A percentile compares a stretch with the other conserved stretches of the same genome.
These are phyloP conservation scores for Fraxinus excelsior DNA, from an alignment of 257 asterid species.

Conservation along the genomic window DNA sequence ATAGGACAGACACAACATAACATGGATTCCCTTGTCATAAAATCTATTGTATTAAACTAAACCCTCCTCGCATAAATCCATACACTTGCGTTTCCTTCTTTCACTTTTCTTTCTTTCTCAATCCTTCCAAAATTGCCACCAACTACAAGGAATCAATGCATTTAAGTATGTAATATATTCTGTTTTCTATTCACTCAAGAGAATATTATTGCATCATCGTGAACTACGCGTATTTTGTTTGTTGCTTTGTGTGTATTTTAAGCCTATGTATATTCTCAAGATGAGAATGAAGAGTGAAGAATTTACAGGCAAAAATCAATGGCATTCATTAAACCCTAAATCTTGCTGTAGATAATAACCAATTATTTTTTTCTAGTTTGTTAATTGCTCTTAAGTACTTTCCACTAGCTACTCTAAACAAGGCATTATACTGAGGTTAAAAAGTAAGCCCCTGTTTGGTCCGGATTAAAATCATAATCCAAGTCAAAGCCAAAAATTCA, in stretches of 20 bases:
- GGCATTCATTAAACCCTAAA: not conserved
- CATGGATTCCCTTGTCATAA: constrained; percentile 65
- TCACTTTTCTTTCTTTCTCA: constrained; percentile 48
- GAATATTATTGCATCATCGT: constrained; percentile 72
- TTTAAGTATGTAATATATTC: constrained; percentile 49
- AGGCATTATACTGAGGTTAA: not conserved
- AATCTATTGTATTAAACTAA: constrained; percentile 20
- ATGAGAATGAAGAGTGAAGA: not conserved
- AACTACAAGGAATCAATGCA: constrained; percentile 74
- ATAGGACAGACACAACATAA: constrained; percentile 64
- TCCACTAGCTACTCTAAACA: not conserved
- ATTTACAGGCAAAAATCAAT: not conserved
- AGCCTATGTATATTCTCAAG: not conserved
- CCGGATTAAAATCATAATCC: too few species aligned
- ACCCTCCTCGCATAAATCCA: constrained; percentile 40
- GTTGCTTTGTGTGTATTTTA: constrained; percentile 28
- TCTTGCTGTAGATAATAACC: not conserved
- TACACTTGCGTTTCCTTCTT: constrained; percentile 53
- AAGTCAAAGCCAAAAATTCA: too few species aligned
- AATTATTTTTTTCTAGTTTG: too few species aligned
- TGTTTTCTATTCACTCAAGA: constrained; percentile 40
- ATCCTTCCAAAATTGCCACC: constrained; percentile 91
- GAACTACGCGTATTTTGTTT: constrained; percentile 47
- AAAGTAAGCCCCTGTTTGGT: too few species aligned
- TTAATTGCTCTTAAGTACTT: too few species aligned